phyloP scores from a whole-genome alignment of 495 filamentous ascomycete species.

The Aspergillus avenaceus region DNA sequence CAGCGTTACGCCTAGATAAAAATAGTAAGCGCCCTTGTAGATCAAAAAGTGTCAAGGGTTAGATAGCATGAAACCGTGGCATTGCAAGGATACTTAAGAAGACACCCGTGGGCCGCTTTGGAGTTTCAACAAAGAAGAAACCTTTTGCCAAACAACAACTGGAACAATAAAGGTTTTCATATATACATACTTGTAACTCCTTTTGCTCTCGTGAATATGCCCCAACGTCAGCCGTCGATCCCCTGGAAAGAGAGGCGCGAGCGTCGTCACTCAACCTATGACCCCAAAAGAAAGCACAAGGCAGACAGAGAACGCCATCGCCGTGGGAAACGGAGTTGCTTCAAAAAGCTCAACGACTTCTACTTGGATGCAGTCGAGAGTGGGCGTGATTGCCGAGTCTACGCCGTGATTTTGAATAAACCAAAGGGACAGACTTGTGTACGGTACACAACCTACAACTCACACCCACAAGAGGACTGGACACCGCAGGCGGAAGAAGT shows the following conservation, averaged over 20 bases:
- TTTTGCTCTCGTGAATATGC: background rate
- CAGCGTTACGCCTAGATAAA: background rate
- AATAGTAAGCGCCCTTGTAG: background rate
- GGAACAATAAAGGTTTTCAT: background rate
- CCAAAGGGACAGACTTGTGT: background rate
- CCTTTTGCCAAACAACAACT: background rate
- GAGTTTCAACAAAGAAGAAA: background rate
- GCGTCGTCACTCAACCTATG: background rate
- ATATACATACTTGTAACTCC: background rate
- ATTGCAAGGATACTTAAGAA: background rate
- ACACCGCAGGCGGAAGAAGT: slow-evolving; percentile 1
- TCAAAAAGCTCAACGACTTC: slow-evolving; percentile 1
- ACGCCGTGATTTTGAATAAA: background rate
- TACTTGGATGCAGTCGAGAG: slow-evolving; percentile 2
- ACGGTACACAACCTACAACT: slow-evolving; percentile 4
- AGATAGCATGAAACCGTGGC: background rate
- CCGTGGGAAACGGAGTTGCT: background rate
- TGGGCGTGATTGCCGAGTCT: slow-evolving; percentile 4
- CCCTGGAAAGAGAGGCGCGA: slow-evolving; percentile 2
- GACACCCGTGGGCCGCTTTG: background rate
- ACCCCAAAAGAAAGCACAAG: background rate
- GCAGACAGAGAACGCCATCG: slow-evolving; percentile 4
- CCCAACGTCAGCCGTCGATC: background rate
- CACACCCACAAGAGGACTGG: slow-evolving; percentile 5
- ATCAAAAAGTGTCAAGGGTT: background rate